Percentiles rank a stretch among this genome's conserved stretches.
phyloP scores from a whole-genome alignment of 805 yeast species.

The Kazachstania africana region DNA sequence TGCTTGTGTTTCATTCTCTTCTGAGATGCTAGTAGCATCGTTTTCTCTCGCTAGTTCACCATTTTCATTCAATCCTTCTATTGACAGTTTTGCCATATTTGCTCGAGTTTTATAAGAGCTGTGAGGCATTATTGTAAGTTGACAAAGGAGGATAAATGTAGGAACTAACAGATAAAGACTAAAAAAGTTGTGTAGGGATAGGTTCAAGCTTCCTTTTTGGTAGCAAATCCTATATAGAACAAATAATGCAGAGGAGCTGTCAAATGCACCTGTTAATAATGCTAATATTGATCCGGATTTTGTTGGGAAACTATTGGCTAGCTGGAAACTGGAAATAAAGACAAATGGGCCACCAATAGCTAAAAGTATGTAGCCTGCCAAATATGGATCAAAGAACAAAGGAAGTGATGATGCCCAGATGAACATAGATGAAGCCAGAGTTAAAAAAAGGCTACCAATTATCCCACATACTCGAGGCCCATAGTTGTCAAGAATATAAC shows the following conservation, averaged over 20 bases:
- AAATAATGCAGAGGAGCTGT: conserved; percentile 83
- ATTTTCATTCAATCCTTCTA: conserved; percentile 63
- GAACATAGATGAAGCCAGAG: conserved; percentile 38
- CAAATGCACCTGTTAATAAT: conserved; percentile 84
- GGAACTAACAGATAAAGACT: conserved; percentile 62
- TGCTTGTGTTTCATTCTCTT: conserved; percentile 29
- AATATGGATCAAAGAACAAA: conserved; percentile 45
- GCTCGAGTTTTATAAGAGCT: conserved; percentile 65
- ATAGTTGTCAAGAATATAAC: conserved; percentile 58
- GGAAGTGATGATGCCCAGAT: conserved; percentile 6
- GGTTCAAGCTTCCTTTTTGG: conserved; percentile 24
- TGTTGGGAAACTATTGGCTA: conserved; percentile 77
- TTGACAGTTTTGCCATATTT: conserved; percentile 53
- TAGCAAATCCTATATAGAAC: conserved; percentile 59
- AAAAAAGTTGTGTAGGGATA: conserved; percentile 49
- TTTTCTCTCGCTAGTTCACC: conserved; percentile 37
- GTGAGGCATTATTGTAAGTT: conserved; percentile 67
- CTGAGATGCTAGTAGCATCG: conserved; percentile 33
- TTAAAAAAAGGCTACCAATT: conserved; percentile 52
- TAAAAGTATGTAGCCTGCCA: conserved; percentile 59
- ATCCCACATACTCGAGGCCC: conserved; percentile 79
- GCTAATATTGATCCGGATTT: conserved; percentile 76
- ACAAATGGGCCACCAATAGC: conserved; percentile 94
- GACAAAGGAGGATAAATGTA: conserved; percentile 60
- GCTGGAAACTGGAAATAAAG: conserved; percentile 79